Base-by-base conservation (phyloP, 2,329 filamentous ascomycete genomes). In the Diaporthe sp. region DNA sequence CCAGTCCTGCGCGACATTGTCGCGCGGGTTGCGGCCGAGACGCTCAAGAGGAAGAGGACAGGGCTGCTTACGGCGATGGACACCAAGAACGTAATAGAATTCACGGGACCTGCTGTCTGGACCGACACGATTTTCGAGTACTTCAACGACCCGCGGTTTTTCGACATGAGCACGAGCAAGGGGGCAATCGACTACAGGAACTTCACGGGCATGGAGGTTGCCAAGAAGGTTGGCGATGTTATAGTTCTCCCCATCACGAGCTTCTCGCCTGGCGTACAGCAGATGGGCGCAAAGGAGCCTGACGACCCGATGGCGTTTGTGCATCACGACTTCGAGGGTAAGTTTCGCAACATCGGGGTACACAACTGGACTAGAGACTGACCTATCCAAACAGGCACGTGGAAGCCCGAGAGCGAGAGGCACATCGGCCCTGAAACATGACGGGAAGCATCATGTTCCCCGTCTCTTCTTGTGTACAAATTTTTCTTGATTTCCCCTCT, bases 271-370 rank as follows among this genome's bases (percentile, higher is more conserved):
- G 97, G 97, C 35, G 95, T 98, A 58, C 90, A 92, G 79, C 95
- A 98, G 82, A 98, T 98, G 95, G 94, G 94, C 17, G 94, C 97
- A 60, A 92, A 93, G 80, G 95, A 97, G 77, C 89, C 92, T 55
- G 95, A 98, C 78, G 93, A 98, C 82, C 95, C 95, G 1, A 96
- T 98, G 95, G 97, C 97, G 2, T 98, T 97, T 87, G 97, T 99
- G 76, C 96, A 97, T 85, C 97, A 99, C 85, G 92, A 95, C 72
- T 99, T 99, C 83, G 95, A 97, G 87, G 97, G 96, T 97, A 86
- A 78, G 89, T 83, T 68, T 10, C 17, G n/a, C 28, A 28, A 57
- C 30, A 68, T 7, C 17, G 73, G 15, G 17, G 73, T n/a, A 60
- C 12, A 8, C 33, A 6, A 54, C 28, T 13, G 22, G 47, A 42